Evolutionary conservation across 2,329 filamentous ascomycete species (phyloP).

Genomic region (Nothopassalora personata): DNA sequence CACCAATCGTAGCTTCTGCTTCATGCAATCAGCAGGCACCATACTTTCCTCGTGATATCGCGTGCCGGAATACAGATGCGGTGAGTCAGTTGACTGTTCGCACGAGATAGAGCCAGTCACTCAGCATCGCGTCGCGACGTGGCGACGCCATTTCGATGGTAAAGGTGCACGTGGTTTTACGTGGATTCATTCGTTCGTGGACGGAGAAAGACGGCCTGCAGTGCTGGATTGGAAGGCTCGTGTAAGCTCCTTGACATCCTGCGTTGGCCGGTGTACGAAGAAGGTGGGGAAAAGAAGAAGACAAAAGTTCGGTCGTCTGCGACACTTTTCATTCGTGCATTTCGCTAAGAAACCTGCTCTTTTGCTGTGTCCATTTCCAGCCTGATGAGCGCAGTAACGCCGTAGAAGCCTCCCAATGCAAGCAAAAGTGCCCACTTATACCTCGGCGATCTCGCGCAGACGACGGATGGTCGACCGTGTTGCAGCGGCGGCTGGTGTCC

Average conservation of each 20-base stretch:
- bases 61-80: background rate
- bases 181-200: background rate
- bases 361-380: constrained; percentile 17
- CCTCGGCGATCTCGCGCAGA: constrained; percentile 95
- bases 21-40: background rate
- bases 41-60: background rate
- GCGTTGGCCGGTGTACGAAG: background rate
- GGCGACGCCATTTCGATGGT: background rate
- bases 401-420: constrained; percentile 26
- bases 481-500: constrained; percentile 86
- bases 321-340: constrained; percentile 24
- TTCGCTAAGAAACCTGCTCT: constrained; percentile 23
- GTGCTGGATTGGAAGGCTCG: background rate
- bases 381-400: constrained; percentile 20
- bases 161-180: background rate
- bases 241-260: background rate
- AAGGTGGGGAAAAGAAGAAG: background rate
- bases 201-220: background rate
- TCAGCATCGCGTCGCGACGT: background rate
- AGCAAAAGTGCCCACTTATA: constrained; percentile 50
- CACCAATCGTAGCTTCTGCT: background rate
- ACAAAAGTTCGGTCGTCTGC: constrained; percentile 11
- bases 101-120: background rate
- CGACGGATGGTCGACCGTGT: constrained; percentile 95
- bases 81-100: background rate